These are phyloP conservation scores for Saccharomyces hybrid DNA, from an alignment of 1,139 yeast species.

Conservation along the genomic window DNA sequence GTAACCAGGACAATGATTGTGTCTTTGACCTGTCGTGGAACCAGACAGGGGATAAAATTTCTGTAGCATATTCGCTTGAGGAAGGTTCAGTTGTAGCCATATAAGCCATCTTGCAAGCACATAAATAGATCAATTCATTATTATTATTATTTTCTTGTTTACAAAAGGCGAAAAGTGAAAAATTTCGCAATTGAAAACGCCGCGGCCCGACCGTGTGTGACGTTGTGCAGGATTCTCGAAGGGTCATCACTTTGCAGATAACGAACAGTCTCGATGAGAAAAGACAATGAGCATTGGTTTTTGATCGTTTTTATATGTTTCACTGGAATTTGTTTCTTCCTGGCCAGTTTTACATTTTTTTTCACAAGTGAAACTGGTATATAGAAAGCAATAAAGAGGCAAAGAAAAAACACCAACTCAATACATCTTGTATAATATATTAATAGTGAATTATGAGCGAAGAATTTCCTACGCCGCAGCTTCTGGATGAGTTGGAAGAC, in stretches of 20 bases:
- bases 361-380: not conserved
- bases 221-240: not conserved
- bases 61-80: constrained; percentile 12
- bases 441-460: constrained; percentile 8
- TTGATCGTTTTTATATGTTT: not conserved
- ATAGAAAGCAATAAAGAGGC: not conserved
- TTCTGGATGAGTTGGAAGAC: constrained; percentile 7
- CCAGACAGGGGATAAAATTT: constrained; percentile 7
- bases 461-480: constrained; percentile 10
- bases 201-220: not conserved
- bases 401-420: not conserved
- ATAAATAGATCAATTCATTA: not conserved
- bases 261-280: not conserved
- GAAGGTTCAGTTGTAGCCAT: constrained; percentile 12
- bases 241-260: not conserved
- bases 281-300: not conserved
- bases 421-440: not conserved
- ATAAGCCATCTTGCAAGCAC: constrained; percentile 1
- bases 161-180: not conserved
- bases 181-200: not conserved
- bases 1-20: constrained; percentile 8
- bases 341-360: not conserved
- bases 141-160: not conserved
- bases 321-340: not conserved
- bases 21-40: constrained; percentile 17